Evolutionary conservation across 192 early-diverging fungal genomes (phyloP).

Genomic region (Mortierella alpina): DNA sequence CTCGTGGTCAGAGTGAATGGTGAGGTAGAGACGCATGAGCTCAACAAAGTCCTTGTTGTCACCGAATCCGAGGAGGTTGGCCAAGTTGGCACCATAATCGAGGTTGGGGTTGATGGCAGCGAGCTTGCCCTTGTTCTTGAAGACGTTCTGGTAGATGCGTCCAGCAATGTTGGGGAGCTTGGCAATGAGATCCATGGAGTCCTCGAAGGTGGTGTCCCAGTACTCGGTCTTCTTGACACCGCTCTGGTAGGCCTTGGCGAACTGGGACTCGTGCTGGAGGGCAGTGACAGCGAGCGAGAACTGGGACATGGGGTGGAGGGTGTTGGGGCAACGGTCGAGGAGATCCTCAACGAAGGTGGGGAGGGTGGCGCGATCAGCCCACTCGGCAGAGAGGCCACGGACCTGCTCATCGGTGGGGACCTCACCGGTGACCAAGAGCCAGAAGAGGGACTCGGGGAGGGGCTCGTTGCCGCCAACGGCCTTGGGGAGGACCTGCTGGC

Average conservation of each 20-base stretch:
- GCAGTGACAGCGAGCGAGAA: conserved; percentile 97
- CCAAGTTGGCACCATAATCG: conserved; percentile 97
- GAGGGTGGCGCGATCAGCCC: conserved; percentile 93
- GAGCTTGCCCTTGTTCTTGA: conserved; percentile 92
- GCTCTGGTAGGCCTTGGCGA: conserved; percentile 95
- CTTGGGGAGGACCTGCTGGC: conserved; percentile 90
- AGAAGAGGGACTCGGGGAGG: conserved; percentile 98
- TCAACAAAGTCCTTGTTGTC: conserved; percentile 93
- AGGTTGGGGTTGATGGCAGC: conserved; percentile 85
- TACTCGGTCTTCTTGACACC: conserved; percentile 95
- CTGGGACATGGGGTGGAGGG: conserved; percentile 99
- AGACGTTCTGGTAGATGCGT: conserved; percentile 99
- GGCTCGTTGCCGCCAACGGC: conserved; percentile 91
- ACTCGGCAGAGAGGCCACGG: conserved; percentile 90
- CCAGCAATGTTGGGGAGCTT: conserved; percentile 96
- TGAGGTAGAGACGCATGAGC: conserved; percentile 98
- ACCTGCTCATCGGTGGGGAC: conserved; percentile 94
- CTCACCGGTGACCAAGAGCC: conserved; percentile 98
- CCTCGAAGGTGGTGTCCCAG: conserved; percentile 97
- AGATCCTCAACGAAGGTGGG: conserved; percentile 96
- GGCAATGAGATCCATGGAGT: conserved; percentile 98
- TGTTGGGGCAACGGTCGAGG: conserved; percentile 98
- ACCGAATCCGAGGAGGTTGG: conserved; percentile 91
- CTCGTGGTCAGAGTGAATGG: conserved; percentile 99
- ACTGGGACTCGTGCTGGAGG: conserved; percentile 95